phyloP scores from a whole-genome alignment of 2,329 filamentous ascomycete species.

The Colletotrichum tofieldiae region DNA sequence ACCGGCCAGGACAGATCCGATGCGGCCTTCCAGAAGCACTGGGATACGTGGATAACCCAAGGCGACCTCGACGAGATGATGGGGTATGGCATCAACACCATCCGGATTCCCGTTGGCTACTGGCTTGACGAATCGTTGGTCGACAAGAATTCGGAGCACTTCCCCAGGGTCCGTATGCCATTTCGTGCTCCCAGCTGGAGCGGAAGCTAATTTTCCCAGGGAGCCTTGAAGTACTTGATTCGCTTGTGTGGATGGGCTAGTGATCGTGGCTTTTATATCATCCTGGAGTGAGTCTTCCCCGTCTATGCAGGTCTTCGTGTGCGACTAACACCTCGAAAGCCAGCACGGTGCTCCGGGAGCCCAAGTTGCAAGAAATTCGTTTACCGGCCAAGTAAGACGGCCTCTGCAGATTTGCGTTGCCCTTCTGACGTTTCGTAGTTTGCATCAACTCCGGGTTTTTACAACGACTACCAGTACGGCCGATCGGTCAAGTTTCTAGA shows the following conservation, averaged over 20 bases:
- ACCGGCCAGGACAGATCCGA: conserved; percentile 64
- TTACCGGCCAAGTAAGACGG: conserved; percentile 59
- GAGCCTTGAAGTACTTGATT: conserved; percentile 63
- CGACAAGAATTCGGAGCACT: conserved; percentile 63
- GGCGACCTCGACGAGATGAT: conserved; percentile 65
- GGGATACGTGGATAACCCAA: conserved; percentile 65
- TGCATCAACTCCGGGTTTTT: conserved; percentile 64
- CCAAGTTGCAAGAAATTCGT: conserved; percentile 61
- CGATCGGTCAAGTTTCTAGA: conserved; percentile 70
- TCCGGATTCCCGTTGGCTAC: conserved; percentile 70
- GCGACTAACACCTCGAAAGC: conserved; percentile 10
- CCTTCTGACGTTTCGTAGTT: conserved; percentile 36
- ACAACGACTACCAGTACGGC: conserved; percentile 69
- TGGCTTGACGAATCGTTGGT: conserved; percentile 69
- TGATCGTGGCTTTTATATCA: conserved; percentile 66
- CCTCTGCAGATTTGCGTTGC: too few relatives aligned
- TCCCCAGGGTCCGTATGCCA: conserved; percentile 53
- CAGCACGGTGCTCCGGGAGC: conserved; percentile 67
- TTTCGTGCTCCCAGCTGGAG: accelerated
- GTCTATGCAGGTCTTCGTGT: not conserved
- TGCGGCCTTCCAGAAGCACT: conserved; percentile 64
- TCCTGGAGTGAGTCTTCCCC: conserved; percentile 57
- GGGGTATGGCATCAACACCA: conserved; percentile 66
- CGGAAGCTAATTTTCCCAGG: conserved; percentile 46
- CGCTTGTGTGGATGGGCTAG: conserved; percentile 64